A percentile compares a stretch with the other conserved stretches of the same genome.
These are phyloP conservation scores for slime mould (Dictyostelium discoideum) DNA, from an alignment of 78 protist species.

Conservation along the genomic window DNA sequence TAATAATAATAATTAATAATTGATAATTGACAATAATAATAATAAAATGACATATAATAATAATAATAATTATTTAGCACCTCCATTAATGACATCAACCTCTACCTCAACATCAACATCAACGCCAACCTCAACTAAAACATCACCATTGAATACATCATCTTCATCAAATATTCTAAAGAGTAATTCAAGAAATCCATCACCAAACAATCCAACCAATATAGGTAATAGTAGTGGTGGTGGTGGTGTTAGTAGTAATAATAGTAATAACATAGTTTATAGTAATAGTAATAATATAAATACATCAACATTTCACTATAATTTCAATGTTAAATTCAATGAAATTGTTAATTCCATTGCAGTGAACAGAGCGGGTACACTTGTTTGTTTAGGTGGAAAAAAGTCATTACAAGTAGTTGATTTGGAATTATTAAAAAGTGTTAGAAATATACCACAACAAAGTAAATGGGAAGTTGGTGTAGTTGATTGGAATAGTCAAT, in stretches of 20 bases:
- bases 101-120: background rate
- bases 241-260: background rate
- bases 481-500: conserved; percentile 72
- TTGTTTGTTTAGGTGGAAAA: conserved; percentile 78
- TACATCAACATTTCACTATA: conserved; percentile 32
- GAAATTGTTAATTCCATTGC: conserved; percentile 75
- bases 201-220: conserved; percentile 2
- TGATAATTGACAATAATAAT: background rate
- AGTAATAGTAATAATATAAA: background rate
- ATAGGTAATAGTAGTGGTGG: background rate
- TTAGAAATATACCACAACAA: conserved; percentile 39
- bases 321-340: conserved; percentile 47
- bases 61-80: background rate
- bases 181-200: background rate
- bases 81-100: conserved; percentile 11
- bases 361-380: conserved; percentile 59
- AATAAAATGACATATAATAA: background rate
- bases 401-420: conserved; percentile 47
- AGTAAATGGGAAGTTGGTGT: conserved; percentile 78
- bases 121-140: background rate
- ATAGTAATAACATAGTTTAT: background rate
- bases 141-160: background rate
- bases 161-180: background rate
- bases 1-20: background rate
- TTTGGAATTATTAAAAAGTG: conserved; percentile 45